phyloP scores from a whole-genome alignment of 495 filamentous ascomycete genomes.

The Tuber microsphaerosporum region DNA sequence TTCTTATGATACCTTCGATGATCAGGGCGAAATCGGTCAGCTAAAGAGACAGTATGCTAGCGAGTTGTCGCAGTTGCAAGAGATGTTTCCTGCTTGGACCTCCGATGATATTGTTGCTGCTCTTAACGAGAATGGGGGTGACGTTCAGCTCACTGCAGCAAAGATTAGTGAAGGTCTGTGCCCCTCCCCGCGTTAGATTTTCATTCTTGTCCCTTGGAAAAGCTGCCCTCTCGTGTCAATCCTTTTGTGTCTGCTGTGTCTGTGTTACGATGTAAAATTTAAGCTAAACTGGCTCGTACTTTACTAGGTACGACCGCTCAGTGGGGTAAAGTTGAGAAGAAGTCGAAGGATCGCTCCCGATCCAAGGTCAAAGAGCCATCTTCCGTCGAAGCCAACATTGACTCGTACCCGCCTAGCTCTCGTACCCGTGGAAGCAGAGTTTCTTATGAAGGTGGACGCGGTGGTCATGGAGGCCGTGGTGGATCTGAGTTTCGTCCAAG shows the following conservation, averaged over 20 bases:
- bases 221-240: slow-evolving; percentile 12
- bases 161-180: slow-evolving; percentile 82
- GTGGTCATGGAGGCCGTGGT: slow-evolving; percentile 59
- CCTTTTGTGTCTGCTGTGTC: slow-evolving; percentile 15
- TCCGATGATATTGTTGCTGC: slow-evolving; percentile 86
- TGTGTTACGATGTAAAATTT: slow-evolving; percentile 12
- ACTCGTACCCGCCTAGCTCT: slow-evolving; percentile 43
- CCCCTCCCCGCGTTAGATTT: slow-evolving; percentile 3
- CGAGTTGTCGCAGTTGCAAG: slow-evolving; percentile 69
- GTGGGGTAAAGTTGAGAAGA: slow-evolving; percentile 94
- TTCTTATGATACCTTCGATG: slow-evolving; percentile 57
- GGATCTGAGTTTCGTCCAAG: slow-evolving; percentile 54
- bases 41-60: slow-evolving; percentile 78
- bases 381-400: slow-evolving; percentile 48
- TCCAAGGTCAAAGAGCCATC: slow-evolving; percentile 72
- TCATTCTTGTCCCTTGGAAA: slow-evolving; percentile 20
- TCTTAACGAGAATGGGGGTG: slow-evolving; percentile 83
- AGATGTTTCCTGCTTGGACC: slow-evolving; percentile 88
- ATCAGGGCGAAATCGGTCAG: slow-evolving; percentile 82
- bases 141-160: slow-evolving; percentile 73
- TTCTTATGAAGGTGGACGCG: slow-evolving; percentile 53
- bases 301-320: slow-evolving; percentile 72
- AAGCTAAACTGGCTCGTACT: slow-evolving; percentile 17
- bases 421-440: slow-evolving; percentile 43
- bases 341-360: slow-evolving; percentile 70